Evolutionary conservation across 805 yeast genomes (phyloP).

Genomic region (Zygosaccharomyces lentus): DNA sequence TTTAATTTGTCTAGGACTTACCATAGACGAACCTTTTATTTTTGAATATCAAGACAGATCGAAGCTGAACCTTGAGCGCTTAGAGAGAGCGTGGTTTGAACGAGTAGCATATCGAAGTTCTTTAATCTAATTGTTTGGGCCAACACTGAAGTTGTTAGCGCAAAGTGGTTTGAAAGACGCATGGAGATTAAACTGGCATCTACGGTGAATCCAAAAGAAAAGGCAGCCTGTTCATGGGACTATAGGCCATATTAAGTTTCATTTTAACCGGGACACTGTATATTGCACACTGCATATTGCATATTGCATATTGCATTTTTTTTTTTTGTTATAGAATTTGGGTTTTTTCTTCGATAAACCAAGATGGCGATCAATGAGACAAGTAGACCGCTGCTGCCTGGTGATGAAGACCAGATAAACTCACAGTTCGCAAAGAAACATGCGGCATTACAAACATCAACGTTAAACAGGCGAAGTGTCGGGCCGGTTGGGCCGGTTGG

Average conservation of each 20-base stretch:
- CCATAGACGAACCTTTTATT: not conserved
- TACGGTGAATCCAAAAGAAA: not conserved
- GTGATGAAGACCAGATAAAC: slow-evolving; percentile 26
- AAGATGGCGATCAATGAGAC: slow-evolving; percentile 1
- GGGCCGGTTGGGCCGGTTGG: not conserved
- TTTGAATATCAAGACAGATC: not conserved
- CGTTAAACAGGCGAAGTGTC: not conserved
- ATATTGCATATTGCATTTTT: not conserved
- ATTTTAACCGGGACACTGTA: not conserved
- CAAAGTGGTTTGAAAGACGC: not conserved
- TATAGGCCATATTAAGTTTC: not conserved
- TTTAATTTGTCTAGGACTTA: not conserved
- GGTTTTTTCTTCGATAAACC: not conserved
- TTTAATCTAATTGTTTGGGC: not conserved
- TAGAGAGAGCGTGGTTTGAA: not conserved
- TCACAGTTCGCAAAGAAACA: slow-evolving; percentile 13
- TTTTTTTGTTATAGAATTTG: not conserved
- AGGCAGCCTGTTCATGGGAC: not conserved
- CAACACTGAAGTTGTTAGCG: not conserved
- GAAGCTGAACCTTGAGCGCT: slow-evolving; percentile 1
- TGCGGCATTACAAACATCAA: slow-evolving; percentile 2
- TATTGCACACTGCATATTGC: not conserved
- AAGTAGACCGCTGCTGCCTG: slow-evolving; percentile 26
- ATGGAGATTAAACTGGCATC: not conserved
- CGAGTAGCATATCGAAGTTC: not conserved